Evolutionary conservation across 2,329 filamentous ascomycete species (phyloP), one percentile per base, ranked within the genome.

Genomic region (Fusarium phyllophilum): DNA sequence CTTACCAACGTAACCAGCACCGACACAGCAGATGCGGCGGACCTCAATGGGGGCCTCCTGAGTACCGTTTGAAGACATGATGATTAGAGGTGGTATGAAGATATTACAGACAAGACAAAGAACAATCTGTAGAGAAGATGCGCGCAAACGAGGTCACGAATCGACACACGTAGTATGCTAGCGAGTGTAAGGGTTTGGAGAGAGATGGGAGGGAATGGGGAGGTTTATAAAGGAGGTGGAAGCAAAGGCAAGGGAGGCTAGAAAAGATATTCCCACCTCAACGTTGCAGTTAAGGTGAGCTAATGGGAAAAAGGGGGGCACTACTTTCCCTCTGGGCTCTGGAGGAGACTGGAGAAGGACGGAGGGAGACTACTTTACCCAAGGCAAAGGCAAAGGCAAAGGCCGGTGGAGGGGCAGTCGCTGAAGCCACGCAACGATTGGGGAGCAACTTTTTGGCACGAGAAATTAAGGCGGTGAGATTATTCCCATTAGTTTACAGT

Each of bases 1-100:
- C 90, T 77, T 86, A 93, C 91, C 92, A 73, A 94, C 91, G 80
- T 94, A 94, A 75, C 92, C 92, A 75, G 92, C 92, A 56, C 92
- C 92, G 71, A 94, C 90, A 79, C 91, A 94, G 82, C 92, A 94
- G 59, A 94, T 90, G 78, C 89, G 91, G 77, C 83, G 84, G 44
- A 92, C 81, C 56, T 79, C 75, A 75, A 82, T 79, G 54, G 77
- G 78, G 34, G 68, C 72, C 17, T 75, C 67, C 42, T 75, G 62
- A 38, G 64, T 66, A 74, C 79, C 81, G 74, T 83, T 82, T 73
- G 77, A 64, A 51, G 79, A 76, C 76, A 78, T 78, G 74, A 57
- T 71, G 73, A 70, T 63, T 59, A 64, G 45, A 72, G 48, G 56
- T 36, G 51, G 63, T 68, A 72, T 72, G 66, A 61, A 66, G 67